phyloP scores from a whole-genome alignment of 1,284 basidiomycete genomes.

The Rhodotorula sp. region DNA sequence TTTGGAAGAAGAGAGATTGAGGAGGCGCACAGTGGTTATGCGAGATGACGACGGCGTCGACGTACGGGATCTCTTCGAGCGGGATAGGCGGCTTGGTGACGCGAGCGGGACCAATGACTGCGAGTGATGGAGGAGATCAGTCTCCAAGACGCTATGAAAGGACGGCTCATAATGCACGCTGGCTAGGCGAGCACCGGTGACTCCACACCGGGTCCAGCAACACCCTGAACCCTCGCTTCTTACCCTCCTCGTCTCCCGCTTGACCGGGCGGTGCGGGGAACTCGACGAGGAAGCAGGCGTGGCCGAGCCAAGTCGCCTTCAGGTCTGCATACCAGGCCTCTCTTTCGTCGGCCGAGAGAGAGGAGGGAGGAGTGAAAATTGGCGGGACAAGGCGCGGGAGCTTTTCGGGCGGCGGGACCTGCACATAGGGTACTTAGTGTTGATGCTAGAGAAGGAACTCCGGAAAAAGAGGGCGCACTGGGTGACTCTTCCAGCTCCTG shows the following conservation, averaged over 20 bases:
- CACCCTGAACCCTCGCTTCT: slow-evolving; percentile 53
- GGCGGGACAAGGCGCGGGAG: slow-evolving; percentile 34
- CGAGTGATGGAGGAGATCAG: background rate
- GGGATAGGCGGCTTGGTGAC: slow-evolving; percentile 62
- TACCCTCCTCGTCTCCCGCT: background rate
- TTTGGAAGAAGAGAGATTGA: background rate
- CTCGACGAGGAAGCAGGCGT: slow-evolving; percentile 70
- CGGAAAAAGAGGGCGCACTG: background rate
- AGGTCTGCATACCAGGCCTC: slow-evolving; percentile 50
- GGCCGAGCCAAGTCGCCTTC: slow-evolving; percentile 66
- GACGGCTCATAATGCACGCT: slow-evolving; percentile 43
- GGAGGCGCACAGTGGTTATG: slow-evolving; percentile 39
- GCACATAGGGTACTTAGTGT: background rate
- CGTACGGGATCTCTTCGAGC: slow-evolving; percentile 61
- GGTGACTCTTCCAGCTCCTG: background rate
- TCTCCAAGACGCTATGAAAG: background rate
- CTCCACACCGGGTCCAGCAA: slow-evolving; percentile 71
- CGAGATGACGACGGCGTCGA: slow-evolving; percentile 65
- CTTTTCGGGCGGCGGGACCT: slow-evolving; percentile 35
- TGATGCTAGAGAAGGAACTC: no score
- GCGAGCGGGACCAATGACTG: slow-evolving; percentile 58
- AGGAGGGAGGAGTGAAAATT: slow-evolving; percentile 11
- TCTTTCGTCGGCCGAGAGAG: slow-evolving; percentile 2
- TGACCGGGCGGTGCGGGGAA: slow-evolving; percentile 52
- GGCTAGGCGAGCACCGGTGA: slow-evolving; percentile 61